phyloP scores from a whole-genome alignment of 768 basidiomycete species.

The Suillus lakei region DNA sequence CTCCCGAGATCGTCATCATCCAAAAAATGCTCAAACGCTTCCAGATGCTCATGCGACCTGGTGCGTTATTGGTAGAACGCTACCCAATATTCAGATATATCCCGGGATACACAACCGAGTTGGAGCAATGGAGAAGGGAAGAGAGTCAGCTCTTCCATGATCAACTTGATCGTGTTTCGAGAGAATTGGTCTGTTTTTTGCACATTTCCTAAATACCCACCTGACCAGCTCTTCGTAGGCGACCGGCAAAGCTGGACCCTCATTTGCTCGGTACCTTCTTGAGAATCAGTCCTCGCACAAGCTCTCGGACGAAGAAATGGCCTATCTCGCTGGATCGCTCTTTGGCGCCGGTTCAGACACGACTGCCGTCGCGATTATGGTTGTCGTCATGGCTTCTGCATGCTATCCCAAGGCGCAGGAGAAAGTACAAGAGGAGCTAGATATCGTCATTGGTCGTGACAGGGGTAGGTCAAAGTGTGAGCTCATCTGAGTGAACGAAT shows the following conservation, averaged over 20 bases:
- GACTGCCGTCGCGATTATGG: slow-evolving; percentile 62
- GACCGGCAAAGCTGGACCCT: slow-evolving; percentile 32
- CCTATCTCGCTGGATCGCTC: slow-evolving; percentile 67
- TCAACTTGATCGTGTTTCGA: slow-evolving; percentile 51
- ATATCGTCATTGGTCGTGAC: slow-evolving; percentile 53
- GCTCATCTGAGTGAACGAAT: neutral
- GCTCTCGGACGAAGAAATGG: slow-evolving; percentile 59
- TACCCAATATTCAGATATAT: slow-evolving; percentile 49
- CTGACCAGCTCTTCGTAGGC: slow-evolving; percentile 26
- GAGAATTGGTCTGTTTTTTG: slow-evolving; percentile 43
- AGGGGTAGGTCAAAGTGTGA: slow-evolving; percentile 24
- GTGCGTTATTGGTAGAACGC: slow-evolving; percentile 39
- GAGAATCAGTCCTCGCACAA: slow-evolving; percentile 58
- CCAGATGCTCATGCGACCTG: slow-evolving; percentile 41
- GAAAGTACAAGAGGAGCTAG: slow-evolving; percentile 58
- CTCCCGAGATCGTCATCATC: slow-evolving; percentile 38
- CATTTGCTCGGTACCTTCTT: slow-evolving; percentile 63
- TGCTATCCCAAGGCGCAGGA: slow-evolving; percentile 56
- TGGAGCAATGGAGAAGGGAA: slow-evolving; percentile 59
- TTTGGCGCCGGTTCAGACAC: slow-evolving; percentile 74
- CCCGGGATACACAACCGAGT: slow-evolving; percentile 64
- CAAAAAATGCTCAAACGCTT: slow-evolving; percentile 41
- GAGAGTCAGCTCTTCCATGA: slow-evolving; percentile 60
- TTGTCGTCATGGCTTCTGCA: slow-evolving; percentile 61
- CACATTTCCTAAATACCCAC: neutral